These are phyloP conservation scores for Leptographium flavum DNA, from an alignment of 2,329 filamentous ascomycete species.

Conservation along the genomic window DNA sequence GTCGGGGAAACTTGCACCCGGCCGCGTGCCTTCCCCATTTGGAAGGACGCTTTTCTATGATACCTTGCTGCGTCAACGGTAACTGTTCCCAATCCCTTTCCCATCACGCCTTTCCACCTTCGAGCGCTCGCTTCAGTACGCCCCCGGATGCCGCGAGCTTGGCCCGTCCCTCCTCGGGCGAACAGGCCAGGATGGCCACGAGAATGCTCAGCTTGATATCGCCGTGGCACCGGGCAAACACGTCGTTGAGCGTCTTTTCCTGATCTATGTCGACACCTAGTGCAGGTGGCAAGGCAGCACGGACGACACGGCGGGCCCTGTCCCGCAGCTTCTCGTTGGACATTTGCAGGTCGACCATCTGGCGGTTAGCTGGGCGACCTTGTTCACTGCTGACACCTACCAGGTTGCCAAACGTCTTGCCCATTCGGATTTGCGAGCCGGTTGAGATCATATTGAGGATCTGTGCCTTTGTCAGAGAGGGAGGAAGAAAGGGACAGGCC, in stretches of 20 bases:
- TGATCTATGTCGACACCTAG: not conserved
- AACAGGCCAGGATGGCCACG: slow-evolving; percentile 2
- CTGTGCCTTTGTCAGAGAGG: not conserved
- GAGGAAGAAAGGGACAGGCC: not conserved
- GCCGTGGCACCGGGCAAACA: slow-evolving; percentile 4
- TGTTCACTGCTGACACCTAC: not conserved
- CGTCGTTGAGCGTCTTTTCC: slow-evolving; percentile 2
- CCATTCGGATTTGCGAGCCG: slow-evolving; percentile 24
- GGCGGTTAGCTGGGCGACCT: not conserved
- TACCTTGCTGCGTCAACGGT: too few species aligned
- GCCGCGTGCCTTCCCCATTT: too few species aligned
- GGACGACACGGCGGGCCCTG: slow-evolving; percentile 5
- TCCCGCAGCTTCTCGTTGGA: slow-evolving; percentile 9
- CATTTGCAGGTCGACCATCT: slow-evolving; percentile 10
- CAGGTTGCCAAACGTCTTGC: slow-evolving; percentile 21
- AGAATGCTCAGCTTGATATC: slow-evolving; percentile 8
- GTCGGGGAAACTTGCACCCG: too few species aligned
- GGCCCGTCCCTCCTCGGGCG: slow-evolving; percentile 2
- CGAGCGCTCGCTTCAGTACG: not conserved
- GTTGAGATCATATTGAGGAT: slow-evolving; percentile 29
- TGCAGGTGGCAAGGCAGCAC: slow-evolving; percentile 1
- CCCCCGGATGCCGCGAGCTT: not conserved
- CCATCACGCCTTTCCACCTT: too few species aligned
- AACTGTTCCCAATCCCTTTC: too few species aligned
- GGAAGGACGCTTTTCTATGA: too few species aligned